These are phyloP conservation scores for Colletotrichum lupini DNA, from an alignment of 2,329 filamentous ascomycete genomes.

Conservation along the genomic window DNA sequence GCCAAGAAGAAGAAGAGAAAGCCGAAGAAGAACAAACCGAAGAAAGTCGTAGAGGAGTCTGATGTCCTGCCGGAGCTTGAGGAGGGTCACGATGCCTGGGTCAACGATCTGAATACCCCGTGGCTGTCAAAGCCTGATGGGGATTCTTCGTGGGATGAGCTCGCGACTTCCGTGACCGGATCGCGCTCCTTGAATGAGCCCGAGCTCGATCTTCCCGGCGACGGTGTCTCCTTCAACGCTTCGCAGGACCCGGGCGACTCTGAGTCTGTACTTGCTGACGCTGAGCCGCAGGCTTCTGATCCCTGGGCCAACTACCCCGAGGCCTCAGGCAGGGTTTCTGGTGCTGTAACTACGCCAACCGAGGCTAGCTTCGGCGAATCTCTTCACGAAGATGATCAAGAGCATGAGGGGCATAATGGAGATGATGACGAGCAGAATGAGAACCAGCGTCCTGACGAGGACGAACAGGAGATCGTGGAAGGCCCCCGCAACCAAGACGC, in stretches of 20 bases:
- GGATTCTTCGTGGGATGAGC: background rate
- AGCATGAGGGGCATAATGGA: background rate
- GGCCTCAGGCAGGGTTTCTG: background rate
- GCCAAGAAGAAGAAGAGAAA: constrained; percentile 44
- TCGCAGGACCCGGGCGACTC: too few species aligned
- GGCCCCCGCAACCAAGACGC: background rate
- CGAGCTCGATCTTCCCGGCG: background rate
- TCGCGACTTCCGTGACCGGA: background rate
- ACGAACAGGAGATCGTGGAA: background rate
- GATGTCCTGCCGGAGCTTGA: background rate
- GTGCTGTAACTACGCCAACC: background rate
- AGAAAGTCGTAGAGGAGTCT: constrained; percentile 51
- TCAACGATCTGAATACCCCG: background rate
- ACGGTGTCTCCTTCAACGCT: background rate
- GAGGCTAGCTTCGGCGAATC: background rate
- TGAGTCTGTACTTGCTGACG: too few species aligned
- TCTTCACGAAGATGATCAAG: background rate
- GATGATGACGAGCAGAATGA: background rate
- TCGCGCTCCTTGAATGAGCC: background rate
- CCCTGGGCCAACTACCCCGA: background rate
- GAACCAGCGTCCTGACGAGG: background rate
- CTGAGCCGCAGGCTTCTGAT: background rate
- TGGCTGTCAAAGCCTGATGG: background rate
- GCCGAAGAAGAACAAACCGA: constrained; percentile 50
- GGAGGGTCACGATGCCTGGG: background rate